A percentile compares a stretch with the other conserved stretches of the same genome.
These are phyloP conservation scores for Artomyces pyxidatus DNA, from an alignment of 768 basidiomycete species.

Conservation along the genomic window DNA sequence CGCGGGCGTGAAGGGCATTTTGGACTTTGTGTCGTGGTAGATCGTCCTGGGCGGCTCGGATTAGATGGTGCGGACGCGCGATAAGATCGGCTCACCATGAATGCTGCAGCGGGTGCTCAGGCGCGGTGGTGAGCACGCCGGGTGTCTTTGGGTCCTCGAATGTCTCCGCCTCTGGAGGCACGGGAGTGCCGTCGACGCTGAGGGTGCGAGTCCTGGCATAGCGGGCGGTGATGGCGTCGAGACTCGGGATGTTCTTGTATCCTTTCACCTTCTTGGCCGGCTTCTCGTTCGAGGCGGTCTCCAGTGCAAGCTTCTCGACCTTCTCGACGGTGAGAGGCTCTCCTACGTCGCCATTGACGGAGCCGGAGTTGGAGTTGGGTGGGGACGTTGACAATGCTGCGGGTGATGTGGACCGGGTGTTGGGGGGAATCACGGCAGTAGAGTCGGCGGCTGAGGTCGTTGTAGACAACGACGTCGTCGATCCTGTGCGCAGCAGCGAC, in stretches of 20 bases:
- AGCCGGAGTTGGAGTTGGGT: conserved; percentile 34
- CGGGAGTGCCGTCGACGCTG: conserved; percentile 48
- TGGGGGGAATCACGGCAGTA: conserved; percentile 55
- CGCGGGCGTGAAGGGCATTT: conserved; percentile 51
- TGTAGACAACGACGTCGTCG: conserved; percentile 32
- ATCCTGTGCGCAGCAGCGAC: conserved; percentile 55
- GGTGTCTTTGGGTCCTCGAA: conserved; percentile 81
- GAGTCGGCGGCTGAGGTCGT: conserved; percentile 44
- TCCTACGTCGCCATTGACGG: conserved; percentile 31
- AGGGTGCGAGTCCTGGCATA: conserved; percentile 64
- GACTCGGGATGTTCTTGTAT: conserved; percentile 82
- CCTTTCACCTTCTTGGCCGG: conserved; percentile 33
- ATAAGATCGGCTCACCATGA: conserved; percentile 47
- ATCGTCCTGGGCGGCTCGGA: conserved; percentile 54
- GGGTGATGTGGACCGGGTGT: conserved; percentile 63
- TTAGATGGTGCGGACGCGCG: conserved; percentile 2
- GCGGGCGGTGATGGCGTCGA: conserved; percentile 79
- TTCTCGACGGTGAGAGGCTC: conserved; percentile 60
- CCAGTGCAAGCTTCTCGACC: conserved; percentile 55
- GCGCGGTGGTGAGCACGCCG: conserved; percentile 55
- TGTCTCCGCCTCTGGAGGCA: conserved; percentile 70
- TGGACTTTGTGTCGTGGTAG: conserved; percentile 82
- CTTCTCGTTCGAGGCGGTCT: conserved; percentile 28
- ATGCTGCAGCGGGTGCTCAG: conserved; percentile 81
- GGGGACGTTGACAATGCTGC: conserved; percentile 39